Evolutionary conservation across 345 rosid species (phyloP).

Genomic region (Citrus maxima): DNA sequence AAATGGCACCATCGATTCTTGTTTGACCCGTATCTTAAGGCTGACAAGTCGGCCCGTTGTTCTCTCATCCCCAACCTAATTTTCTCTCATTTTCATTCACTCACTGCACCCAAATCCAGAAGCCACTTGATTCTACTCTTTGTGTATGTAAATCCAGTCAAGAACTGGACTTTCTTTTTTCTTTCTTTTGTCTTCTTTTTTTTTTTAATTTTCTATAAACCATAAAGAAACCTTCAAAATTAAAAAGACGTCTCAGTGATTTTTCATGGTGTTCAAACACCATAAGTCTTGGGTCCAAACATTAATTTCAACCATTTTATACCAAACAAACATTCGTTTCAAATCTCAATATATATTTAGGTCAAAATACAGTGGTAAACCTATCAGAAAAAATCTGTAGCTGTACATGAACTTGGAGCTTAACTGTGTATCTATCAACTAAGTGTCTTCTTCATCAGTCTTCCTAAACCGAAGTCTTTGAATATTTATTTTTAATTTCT

Average conservation of each 20-base stretch:
- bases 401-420: constrained; percentile 18
- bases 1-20: constrained; percentile 47
- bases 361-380: background rate
- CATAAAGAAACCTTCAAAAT: background rate
- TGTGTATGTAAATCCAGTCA: constrained; percentile 6
- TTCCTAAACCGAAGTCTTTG: background rate
- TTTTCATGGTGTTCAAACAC: constrained; percentile 16
- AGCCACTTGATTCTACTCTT: constrained; percentile 20
- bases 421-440: constrained; percentile 10
- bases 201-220: background rate
- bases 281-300: constrained; percentile 9
- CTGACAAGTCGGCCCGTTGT: constrained; percentile 53
- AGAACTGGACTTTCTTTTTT: constrained; percentile 2
- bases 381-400: constrained; percentile 2
- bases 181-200: too few species aligned
- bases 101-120: constrained; percentile 19
- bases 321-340: constrained; percentile 51
- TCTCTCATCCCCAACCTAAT: constrained; percentile 46
- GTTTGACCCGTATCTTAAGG: constrained; percentile 83
- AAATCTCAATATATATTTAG: constrained; percentile 7
- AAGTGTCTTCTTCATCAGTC: background rate
- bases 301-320: constrained; percentile 19
- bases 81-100: constrained; percentile 13
- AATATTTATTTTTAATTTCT: background rate
- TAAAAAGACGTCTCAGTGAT: background rate